Conservation (phyloP, 768 basidiomycete genomes). For the Gelatoporia subvermispora region DNA sequence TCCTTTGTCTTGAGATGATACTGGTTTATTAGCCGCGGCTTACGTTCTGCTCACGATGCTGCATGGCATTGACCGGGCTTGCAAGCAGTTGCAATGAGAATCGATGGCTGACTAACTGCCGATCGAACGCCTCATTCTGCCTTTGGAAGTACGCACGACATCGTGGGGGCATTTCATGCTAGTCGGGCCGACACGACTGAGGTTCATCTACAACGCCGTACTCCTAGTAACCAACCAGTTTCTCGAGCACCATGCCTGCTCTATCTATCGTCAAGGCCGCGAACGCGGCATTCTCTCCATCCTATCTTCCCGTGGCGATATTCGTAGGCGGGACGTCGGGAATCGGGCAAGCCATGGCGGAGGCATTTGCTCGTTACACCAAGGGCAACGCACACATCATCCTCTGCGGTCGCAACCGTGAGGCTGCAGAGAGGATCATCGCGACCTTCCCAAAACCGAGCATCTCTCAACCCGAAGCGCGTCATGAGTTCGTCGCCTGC, state of each 20-base stretch:
- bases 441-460: constrained; percentile 33
- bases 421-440: constrained; percentile 43
- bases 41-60: no score
- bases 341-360: constrained; percentile 40
- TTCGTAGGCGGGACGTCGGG: constrained; percentile 32
- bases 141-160: no score
- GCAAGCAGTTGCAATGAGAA: no score
- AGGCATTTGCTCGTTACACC: constrained; percentile 39
- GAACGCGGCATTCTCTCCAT: constrained; percentile 15
- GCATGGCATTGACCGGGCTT: no score
- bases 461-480: constrained; percentile 4
- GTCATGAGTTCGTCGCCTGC: constrained; percentile 48
- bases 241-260: constrained; percentile 9
- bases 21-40: no score
- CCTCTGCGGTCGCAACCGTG: constrained; percentile 46
- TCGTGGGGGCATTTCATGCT: no score
- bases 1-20: no score
- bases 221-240: no score
- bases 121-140: no score
- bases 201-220: no score
- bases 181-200: no score
- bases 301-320: constrained; percentile 24
- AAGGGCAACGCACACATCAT: constrained; percentile 48
- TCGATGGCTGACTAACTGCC: no score
- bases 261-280: constrained; percentile 12